Conservation (phyloP, 2,329 filamentous ascomycete genomes). For the Zalaria sp. region DNA sequence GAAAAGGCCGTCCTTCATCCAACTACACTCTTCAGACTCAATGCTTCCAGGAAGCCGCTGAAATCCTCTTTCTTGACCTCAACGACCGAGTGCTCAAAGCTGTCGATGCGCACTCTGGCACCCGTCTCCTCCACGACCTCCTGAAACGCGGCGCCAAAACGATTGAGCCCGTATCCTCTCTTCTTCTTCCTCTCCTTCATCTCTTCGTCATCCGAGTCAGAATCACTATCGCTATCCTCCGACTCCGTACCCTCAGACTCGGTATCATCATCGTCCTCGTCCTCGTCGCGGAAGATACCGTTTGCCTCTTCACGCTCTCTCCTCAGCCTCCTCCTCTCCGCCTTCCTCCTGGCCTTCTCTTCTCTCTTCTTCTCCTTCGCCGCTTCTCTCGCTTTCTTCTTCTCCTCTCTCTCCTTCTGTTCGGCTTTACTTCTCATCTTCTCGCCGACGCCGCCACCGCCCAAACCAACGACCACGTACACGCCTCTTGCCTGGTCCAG, state of each 20-base stretch:
- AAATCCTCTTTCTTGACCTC: slow-evolving; percentile 97
- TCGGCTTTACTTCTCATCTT: slow-evolving; percentile 25
- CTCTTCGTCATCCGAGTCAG: slow-evolving; percentile 31
- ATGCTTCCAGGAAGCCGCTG: slow-evolving; percentile 72
- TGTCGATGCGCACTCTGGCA: slow-evolving; percentile 80
- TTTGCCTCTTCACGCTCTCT: slow-evolving; percentile 48
- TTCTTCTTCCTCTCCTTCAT: slow-evolving; percentile 39
- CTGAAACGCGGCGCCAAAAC: slow-evolving; percentile 90
- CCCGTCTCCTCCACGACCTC: slow-evolving; percentile 88
- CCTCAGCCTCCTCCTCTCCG: slow-evolving; percentile 42
- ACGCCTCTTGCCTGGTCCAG: slow-evolving; percentile 76
- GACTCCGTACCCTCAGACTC: slow-evolving; percentile 36
- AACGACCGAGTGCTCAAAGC: slow-evolving; percentile 93
- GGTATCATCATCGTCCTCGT: slow-evolving; percentile 30
- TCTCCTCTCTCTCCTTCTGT: slow-evolving; percentile 45
- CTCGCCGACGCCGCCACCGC: slow-evolving; percentile 66
- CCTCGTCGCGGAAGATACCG: slow-evolving; percentile 28
- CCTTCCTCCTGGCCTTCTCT: slow-evolving; percentile 42
- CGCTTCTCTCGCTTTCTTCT: slow-evolving; percentile 44
- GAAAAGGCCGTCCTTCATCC: slow-evolving; percentile 21
- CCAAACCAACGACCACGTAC: slow-evolving; percentile 87
- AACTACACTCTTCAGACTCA: slow-evolving; percentile 83
- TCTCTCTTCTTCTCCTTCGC: slow-evolving; percentile 28
- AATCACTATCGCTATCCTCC: slow-evolving; percentile 19
- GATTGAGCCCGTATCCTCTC: slow-evolving; percentile 64